Percentiles rank a stretch among this genome's conserved stretches.
Evolutionary conservation across 2,329 filamentous ascomycete species (phyloP).

Genomic region (Fusarium sp.): DNA sequence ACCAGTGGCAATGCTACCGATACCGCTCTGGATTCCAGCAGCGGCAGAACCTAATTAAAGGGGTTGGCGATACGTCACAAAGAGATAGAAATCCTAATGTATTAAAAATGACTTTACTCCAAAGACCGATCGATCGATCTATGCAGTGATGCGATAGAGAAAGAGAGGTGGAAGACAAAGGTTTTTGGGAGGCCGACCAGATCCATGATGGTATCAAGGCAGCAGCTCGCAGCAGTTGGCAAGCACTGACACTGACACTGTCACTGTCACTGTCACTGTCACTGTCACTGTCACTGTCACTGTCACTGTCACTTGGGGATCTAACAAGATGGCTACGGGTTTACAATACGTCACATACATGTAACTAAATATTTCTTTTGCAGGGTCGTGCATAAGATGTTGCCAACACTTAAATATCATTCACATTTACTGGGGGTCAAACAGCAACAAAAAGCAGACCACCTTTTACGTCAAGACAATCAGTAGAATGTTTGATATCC

Average conservation of each 20-base stretch:
- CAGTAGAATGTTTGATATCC: not conserved
- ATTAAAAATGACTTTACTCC: not conserved
- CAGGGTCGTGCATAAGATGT: not conserved
- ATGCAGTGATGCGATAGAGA: not conserved
- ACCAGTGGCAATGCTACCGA: conserved; percentile 44
- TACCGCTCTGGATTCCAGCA: conserved; percentile 40
- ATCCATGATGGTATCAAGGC: not conserved
- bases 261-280: not conserved
- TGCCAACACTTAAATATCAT: not conserved
- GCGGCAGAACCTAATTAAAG: conserved; percentile 40
- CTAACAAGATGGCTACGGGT: not conserved
- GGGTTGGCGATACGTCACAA: not conserved
- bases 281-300: not conserved
- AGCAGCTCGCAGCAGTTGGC: not conserved
- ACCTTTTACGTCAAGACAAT: accelerated
- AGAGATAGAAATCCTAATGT: not conserved
- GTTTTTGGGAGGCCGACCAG: conserved; percentile 1
- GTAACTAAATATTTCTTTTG: not conserved
- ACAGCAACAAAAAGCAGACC: not conserved
- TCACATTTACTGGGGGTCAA: not conserved
- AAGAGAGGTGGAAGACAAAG: no score
- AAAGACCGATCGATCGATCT: not conserved
- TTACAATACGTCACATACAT: not conserved
- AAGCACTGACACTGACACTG: not conserved
- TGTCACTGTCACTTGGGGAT: not conserved